phyloP scores from a whole-genome alignment of 169 alveolate genomes.

The Neospora caninum region DNA sequence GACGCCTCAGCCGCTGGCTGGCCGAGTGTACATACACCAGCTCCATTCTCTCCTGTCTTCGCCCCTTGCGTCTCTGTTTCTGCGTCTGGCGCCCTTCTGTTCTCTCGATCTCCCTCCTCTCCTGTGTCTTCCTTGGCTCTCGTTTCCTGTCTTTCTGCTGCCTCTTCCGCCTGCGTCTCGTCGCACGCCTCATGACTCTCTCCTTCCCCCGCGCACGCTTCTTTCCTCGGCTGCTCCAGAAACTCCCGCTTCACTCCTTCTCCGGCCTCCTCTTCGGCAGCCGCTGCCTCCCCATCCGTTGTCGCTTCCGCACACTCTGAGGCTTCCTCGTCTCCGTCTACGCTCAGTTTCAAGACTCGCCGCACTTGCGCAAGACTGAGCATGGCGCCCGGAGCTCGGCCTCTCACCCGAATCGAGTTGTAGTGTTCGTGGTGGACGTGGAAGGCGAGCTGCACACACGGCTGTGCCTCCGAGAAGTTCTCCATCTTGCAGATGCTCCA shows the following conservation, averaged over 20 bases:
- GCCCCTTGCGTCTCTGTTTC: background rate
- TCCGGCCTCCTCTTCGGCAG: background rate
- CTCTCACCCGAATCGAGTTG: constrained; percentile 30
- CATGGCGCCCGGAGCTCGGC: background rate
- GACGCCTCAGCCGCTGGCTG: background rate
- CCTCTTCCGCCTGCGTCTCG: background rate
- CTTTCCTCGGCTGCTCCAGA: background rate
- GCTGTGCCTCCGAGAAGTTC: background rate
- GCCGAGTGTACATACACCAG: background rate
- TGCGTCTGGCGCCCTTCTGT: background rate
- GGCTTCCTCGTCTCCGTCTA: background rate
- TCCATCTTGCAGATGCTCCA: constrained; percentile 54
- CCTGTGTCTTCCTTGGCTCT: background rate
- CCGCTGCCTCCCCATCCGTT: background rate
- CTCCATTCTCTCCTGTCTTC: background rate
- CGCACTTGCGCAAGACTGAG: background rate
- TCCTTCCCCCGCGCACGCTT: background rate
- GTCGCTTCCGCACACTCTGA: background rate
- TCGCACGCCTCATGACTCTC: background rate
- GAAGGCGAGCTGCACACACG: constrained; percentile 50
- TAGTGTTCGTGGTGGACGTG: constrained; percentile 44
- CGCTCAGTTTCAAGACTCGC: background rate
- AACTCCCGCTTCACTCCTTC: background rate
- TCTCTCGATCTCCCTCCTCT: background rate
- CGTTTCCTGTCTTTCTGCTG: background rate